Conservation (phyloP, 208 protist species). For the Leishmania mexicana region DNA sequence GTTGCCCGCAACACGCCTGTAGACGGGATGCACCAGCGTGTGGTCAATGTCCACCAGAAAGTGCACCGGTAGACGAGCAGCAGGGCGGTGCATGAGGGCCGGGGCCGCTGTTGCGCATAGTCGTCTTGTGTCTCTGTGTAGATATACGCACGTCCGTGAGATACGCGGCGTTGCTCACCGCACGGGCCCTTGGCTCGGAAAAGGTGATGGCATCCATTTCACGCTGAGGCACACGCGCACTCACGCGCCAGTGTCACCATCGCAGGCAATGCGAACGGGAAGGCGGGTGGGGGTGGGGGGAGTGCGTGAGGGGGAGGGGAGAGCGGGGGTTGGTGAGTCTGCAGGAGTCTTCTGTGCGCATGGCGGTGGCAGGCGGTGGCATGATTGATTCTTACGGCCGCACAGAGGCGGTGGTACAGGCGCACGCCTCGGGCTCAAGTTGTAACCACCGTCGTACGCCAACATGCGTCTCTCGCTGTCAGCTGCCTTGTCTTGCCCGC, state of each 20-base stretch:
- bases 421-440: neutral
- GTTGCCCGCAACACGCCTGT: neutral
- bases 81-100: neutral
- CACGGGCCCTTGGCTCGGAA: neutral
- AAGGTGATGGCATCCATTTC: neutral
- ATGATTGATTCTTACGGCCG: neutral
- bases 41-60: constrained; percentile 64
- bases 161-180: neutral
- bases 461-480: neutral
- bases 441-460: neutral
- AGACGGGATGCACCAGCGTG: constrained; percentile 39
- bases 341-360: neutral
- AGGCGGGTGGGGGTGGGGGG: neutral
- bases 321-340: neutral
- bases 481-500: neutral
- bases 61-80: constrained; percentile 32
- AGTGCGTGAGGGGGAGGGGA: neutral
- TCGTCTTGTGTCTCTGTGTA: neutral
- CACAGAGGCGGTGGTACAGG: neutral
- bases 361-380: neutral
- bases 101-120: neutral
- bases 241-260: neutral
- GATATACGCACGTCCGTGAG: neutral
- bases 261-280: neutral
- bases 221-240: neutral